Evolutionary conservation across 2,329 filamentous ascomycete genomes (phyloP).

Genomic region (Lecanicillium sp.): DNA sequence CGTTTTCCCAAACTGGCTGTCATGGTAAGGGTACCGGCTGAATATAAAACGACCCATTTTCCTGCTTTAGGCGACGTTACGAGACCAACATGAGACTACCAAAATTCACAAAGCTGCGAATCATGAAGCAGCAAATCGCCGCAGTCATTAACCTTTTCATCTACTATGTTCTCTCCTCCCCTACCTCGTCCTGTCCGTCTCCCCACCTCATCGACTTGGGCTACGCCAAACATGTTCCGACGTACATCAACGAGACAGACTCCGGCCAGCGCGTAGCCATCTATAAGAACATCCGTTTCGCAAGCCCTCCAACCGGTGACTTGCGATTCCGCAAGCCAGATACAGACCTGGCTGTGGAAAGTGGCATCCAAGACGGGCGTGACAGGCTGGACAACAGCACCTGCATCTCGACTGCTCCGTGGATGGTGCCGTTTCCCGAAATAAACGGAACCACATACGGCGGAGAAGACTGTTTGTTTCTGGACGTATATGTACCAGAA

Average conservation of each 20-base stretch:
- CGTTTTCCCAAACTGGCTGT: no score
- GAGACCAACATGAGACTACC: no score
- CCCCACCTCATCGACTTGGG: conserved; percentile 10
- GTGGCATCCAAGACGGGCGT: conserved; percentile 12
- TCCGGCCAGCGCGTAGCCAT: conserved; percentile 12
- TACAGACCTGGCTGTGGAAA: conserved; percentile 7
- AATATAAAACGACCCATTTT: no score
- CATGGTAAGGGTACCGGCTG: no score
- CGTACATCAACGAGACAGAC: conserved; percentile 11
- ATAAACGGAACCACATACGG: conserved; percentile 14
- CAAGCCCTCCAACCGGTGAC: conserved; percentile 14
- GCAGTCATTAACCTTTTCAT: neutral
- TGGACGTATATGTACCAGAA: conserved; percentile 16
- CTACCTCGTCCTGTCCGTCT: neutral
- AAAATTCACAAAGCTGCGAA: neutral
- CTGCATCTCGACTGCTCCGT: conserved; percentile 13
- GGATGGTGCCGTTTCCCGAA: conserved; percentile 9
- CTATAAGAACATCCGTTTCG: conserved; percentile 19
- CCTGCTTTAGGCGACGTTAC: no score
- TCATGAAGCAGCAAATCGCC: neutral
- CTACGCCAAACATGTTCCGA: conserved; percentile 13
- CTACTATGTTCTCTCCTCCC: neutral
- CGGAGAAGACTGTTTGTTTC: conserved; percentile 14
- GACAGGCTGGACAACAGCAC: conserved; percentile 1
- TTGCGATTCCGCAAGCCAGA: conserved; percentile 15